Percentiles rank a stretch among this genome's conserved stretches.
These are phyloP conservation scores for Panellus pusillus DNA, from an alignment of 768 basidiomycete species.

Conservation along the genomic window DNA sequence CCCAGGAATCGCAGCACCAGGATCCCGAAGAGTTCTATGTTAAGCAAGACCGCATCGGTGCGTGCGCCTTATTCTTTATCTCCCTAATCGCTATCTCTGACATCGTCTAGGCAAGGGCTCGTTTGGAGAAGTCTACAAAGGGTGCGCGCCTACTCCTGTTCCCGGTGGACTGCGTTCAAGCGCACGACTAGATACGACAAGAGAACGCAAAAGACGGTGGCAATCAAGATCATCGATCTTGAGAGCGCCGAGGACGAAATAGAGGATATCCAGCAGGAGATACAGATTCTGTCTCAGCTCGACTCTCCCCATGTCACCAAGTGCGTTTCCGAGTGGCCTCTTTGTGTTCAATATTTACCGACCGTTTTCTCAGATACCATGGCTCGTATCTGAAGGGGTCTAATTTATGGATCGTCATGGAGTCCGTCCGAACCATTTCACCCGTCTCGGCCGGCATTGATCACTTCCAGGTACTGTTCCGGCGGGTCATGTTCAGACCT, in stretches of 20 bases:
- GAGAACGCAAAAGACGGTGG: slow-evolving; percentile 93
- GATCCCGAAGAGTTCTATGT: slow-evolving; percentile 98
- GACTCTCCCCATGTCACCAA: slow-evolving; percentile 97
- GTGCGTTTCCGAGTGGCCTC: slow-evolving; percentile 44
- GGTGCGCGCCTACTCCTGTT: slow-evolving; percentile 48
- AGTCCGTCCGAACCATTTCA: slow-evolving; percentile 48
- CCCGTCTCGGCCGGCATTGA: not conserved
- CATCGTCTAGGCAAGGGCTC: slow-evolving; percentile 83
- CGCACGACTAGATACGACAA: slow-evolving; percentile 78
- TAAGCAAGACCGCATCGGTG: slow-evolving; percentile 96
- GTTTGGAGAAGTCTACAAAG: slow-evolving; percentile 99
- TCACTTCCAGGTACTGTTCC: slow-evolving; percentile 77
- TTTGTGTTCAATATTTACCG: slow-evolving; percentile 14
- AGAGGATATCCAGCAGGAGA: slow-evolving; percentile 99
- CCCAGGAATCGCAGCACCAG: slow-evolving; percentile 65
- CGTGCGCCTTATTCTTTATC: slow-evolving; percentile 25
- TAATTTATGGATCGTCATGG: slow-evolving; percentile 99
- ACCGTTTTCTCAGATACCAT: slow-evolving; percentile 65
- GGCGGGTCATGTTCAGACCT: slow-evolving; percentile 98
- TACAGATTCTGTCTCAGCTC: slow-evolving; percentile 94
- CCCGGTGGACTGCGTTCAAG: not conserved
- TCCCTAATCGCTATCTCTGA: slow-evolving; percentile 15
- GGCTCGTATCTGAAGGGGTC: slow-evolving; percentile 95
- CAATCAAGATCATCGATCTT: slow-evolving; percentile 99
- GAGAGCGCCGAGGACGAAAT: slow-evolving; percentile 99